These are phyloP conservation scores for Cyclostephanos invisitatus DNA, from an alignment of 108 stramenopile species.

Conservation along the genomic window DNA sequence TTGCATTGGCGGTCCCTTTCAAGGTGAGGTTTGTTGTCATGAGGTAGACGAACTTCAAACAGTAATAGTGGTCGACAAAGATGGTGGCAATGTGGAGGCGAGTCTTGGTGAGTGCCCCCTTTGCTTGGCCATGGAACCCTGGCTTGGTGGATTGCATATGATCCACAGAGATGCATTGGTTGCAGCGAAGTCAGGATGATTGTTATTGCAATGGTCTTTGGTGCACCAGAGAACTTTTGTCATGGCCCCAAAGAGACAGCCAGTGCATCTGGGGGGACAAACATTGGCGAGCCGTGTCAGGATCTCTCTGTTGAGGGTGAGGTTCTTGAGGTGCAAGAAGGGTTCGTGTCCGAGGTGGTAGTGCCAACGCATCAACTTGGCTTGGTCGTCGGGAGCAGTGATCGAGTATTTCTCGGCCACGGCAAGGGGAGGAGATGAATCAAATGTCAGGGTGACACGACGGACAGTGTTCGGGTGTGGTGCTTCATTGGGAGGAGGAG, in stretches of 20 bases:
- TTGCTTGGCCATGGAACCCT: background rate
- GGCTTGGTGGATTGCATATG: background rate
- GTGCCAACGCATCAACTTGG: background rate
- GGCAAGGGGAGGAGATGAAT: background rate
- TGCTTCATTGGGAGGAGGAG: background rate
- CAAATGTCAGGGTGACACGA: background rate
- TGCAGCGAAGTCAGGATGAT: background rate
- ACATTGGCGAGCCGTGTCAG: background rate
- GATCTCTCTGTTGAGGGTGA: background rate
- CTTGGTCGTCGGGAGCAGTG: background rate
- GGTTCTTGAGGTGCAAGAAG: background rate
- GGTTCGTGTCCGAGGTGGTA: background rate
- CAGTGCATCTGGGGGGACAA: background rate
- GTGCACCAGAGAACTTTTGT: background rate
- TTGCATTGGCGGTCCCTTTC: constrained; percentile 11
- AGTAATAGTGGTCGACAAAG: constrained; percentile 41
- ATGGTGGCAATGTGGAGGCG: constrained; percentile 6
- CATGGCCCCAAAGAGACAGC: constrained; percentile 17
- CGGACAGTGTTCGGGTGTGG: background rate
- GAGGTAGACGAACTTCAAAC: background rate
- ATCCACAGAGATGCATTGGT: background rate
- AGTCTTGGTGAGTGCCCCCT: background rate
- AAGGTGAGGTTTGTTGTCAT: background rate
- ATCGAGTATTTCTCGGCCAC: background rate
- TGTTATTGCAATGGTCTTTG: background rate